Evolutionary conservation across 257 asterid genomes (phyloP).

Genomic region (Przewalskia tangutica): DNA sequence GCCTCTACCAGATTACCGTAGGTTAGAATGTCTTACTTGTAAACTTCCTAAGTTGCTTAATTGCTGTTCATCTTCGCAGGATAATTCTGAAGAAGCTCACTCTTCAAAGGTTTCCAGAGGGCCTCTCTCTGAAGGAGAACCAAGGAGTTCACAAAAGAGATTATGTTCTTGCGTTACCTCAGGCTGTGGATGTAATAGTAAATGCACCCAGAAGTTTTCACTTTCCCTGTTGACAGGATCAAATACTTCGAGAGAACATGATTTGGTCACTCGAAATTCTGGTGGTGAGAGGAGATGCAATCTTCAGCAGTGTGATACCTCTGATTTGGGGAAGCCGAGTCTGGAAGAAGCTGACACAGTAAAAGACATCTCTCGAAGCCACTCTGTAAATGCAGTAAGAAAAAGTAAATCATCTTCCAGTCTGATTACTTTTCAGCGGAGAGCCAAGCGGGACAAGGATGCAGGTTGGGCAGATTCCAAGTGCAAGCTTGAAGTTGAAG

Average conservation of each 20-base stretch:
- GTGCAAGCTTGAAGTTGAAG: neutral
- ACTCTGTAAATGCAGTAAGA: constrained; percentile 4
- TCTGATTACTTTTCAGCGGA: constrained; percentile 43
- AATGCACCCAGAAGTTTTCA: constrained; percentile 8
- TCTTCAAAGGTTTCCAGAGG: constrained; percentile 12
- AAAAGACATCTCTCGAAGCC: constrained; percentile 15
- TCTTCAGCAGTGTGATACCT: neutral
- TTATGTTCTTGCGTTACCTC: constrained; percentile 5
- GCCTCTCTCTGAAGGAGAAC: constrained; percentile 16
- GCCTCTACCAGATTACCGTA: neutral
- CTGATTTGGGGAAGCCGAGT: neutral
- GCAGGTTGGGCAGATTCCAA: neutral
- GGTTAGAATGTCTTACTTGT: neutral
- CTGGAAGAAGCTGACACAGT: constrained; percentile 16
- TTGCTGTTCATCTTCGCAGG: constrained; percentile 12
- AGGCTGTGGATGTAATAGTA: constrained; percentile 18
- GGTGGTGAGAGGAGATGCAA: constrained; percentile 1
- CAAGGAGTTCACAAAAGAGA: neutral
- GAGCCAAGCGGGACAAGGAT: constrained; percentile 36
- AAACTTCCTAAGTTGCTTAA: neutral
- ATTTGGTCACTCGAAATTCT: constrained; percentile 3
- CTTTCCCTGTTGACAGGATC: constrained; percentile 9
- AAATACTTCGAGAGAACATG: constrained; percentile 13
- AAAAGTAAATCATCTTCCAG: constrained; percentile 27
- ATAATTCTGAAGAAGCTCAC: constrained; percentile 3